Base-by-base conservation (phyloP, 306 rosid species). In the Comarum palustre region DNA sequence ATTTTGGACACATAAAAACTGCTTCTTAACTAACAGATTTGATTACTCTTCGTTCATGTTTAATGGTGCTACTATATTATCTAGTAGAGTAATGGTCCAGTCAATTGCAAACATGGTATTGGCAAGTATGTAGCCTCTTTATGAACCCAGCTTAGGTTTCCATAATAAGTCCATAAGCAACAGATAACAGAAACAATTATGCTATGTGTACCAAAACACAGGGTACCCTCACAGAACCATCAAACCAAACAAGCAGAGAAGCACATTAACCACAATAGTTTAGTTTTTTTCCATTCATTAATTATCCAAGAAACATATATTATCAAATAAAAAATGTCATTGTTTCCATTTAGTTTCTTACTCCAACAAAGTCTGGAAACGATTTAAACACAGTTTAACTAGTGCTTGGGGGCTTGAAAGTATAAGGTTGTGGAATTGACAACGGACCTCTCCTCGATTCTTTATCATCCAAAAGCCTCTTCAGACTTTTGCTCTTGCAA, bases 401-500 rank as follows among this genome's bases (percentile, higher is more conserved):
- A 55, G 77, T 32, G 52, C 76, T 62, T 32, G 82, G 38, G 32
- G 80, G 79, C 82, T 87, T 87, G 84, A 83, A 82, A 82, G 87
- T 85, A 69, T 87, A 85, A 76, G 89, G 87, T 73, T 87, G 89
- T 45, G 91, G 91, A 77, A 90, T 90, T 57, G 38, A 72, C 85
- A 87, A 86, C 86, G 95, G 95, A 88, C 98, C 98, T 90, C 90
- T 89, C 74, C 93, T 83, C 6, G 89, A 73, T 1, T 84, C 96
- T 78, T 82, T 88, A 70, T 95, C 99, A 81, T 95, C 96, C 87
- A 95, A 81, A 62, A 90, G 99, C 78, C 97, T 87, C 82, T 95
- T 88, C 74, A 77, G 81, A 83, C 88, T 85, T 68, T 70, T 84
- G 80, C 81, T 88, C 96, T 84, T 87, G 69, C 97, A 95, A 63